phyloP scores from a whole-genome alignment of 1,284 basidiomycete genomes.

The Rhodofomes roseus region DNA sequence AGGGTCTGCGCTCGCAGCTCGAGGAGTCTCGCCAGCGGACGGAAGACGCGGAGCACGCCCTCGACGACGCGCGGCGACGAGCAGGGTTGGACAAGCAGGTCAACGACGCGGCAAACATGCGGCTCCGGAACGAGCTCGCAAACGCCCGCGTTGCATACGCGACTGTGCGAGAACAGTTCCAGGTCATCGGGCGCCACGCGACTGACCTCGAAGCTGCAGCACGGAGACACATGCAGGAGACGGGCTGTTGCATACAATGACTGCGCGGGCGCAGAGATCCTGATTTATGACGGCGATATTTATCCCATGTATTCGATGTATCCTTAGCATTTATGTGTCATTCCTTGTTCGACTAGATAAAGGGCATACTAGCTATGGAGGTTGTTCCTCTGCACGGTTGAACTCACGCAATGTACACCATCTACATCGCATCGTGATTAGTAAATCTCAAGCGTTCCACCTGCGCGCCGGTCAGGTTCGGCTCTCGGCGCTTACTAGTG shows the following conservation, averaged over 20 bases:
- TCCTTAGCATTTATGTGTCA: not conserved
- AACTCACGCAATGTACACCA: too few species aligned
- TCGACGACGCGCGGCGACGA: not conserved
- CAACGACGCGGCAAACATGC: not conserved
- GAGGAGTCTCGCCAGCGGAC: not conserved
- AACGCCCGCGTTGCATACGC: constrained; percentile 1
- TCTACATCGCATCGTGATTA: too few species aligned
- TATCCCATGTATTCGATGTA: not conserved
- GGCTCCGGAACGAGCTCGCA: constrained; percentile 2
- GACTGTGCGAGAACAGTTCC: not conserved
- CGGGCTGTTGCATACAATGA: constrained; percentile 3
- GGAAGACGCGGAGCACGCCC: not conserved
- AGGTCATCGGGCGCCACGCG: not conserved
- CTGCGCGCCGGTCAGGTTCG: too few species aligned
- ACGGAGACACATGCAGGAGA: constrained; percentile 5
- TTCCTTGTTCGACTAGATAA: not conserved
- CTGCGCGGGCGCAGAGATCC: not conserved
- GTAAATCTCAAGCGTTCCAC: too few species aligned
- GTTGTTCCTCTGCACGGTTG: too few species aligned
- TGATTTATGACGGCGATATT: not conserved
- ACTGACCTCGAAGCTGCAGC: constrained; percentile 2
- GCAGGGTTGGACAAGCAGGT: not conserved
- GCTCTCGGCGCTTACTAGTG: too few species aligned
- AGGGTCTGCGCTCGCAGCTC: not conserved
- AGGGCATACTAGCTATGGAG: not conserved